A percentile compares a stretch with the other conserved stretches of the same genome.
Conservation (phyloP, 495 filamentous ascomycete genomes). For the Neurospora intermedia region DNA sequence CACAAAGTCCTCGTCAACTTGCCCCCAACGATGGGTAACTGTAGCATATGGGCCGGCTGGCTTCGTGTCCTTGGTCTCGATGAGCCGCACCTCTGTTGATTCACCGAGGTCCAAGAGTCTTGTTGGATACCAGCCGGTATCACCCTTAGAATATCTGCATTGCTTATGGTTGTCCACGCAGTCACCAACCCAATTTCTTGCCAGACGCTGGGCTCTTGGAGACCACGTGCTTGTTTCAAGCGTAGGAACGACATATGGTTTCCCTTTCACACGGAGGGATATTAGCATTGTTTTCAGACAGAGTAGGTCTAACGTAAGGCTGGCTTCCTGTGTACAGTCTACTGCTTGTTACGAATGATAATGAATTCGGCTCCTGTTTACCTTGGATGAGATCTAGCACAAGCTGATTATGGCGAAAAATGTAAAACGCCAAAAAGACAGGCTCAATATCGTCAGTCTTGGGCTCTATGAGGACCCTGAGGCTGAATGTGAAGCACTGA, state of each 20-base stretch:
- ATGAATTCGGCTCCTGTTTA: neutral
- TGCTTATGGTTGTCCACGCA: neutral
- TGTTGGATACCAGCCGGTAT: neutral
- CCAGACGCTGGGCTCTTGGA: neutral
- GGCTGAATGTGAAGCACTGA: neutral
- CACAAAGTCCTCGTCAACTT: neutral
- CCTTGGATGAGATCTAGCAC: neutral
- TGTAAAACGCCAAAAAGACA: rapidly evolving
- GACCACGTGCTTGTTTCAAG: neutral
- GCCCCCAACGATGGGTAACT: slow-evolving; percentile 1
- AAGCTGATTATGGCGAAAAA: rapidly evolving
- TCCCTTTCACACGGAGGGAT: neutral
- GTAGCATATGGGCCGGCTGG: neutral
- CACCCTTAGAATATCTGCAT: neutral
- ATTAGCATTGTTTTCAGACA: neutral
- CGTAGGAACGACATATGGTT: neutral
- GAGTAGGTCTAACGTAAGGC: no score
- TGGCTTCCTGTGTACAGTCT: neutral
- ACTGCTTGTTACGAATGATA: neutral
- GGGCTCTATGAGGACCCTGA: neutral
- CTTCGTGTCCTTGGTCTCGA: neutral
- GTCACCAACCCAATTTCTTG: neutral
- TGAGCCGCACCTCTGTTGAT: neutral
- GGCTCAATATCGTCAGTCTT: neutral
- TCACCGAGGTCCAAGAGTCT: neutral